A percentile compares a stretch with the other conserved stretches of the same genome.
phyloP scores from a whole-genome alignment of 164 flowering plant genomes.

The Piper betle region DNA sequence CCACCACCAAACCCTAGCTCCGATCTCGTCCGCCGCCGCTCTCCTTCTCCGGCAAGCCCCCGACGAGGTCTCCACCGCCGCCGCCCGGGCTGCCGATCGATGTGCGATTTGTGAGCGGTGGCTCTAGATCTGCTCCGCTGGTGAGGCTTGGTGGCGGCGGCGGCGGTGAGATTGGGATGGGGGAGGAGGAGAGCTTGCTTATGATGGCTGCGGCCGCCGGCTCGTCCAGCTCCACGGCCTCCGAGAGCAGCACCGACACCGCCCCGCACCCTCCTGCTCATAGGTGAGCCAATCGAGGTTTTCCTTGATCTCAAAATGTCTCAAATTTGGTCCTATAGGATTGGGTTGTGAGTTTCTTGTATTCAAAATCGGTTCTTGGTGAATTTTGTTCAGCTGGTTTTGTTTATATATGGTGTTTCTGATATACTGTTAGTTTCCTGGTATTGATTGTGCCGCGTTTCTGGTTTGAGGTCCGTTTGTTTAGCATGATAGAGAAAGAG shows the following conservation, averaged over 20 bases:
- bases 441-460: too few relatives aligned
- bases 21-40: too few relatives aligned
- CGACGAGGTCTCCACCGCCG: neutral
- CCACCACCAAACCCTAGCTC: neutral
- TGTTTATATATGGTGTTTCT: too few relatives aligned
- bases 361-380: too few relatives aligned
- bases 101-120: neutral
- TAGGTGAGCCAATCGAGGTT: neutral
- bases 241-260: constrained; percentile 1
- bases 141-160: neutral
- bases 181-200: neutral
- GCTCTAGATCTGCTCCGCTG: neutral
- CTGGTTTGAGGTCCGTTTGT: too few relatives aligned
- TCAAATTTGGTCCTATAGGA: neutral
- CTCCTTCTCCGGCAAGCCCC: too few relatives aligned
- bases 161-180: neutral
- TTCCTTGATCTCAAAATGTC: neutral
- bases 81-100: neutral
- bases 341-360: neutral
- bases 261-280: neutral
- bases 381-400: too few relatives aligned
- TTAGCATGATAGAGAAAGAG: too few relatives aligned
- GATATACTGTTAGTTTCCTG: too few relatives aligned
- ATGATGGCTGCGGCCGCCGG: neutral
- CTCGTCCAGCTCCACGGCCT: neutral